Base-by-base conservation (phyloP, 306 rosid species). In the Styphnolobium japonicum region DNA sequence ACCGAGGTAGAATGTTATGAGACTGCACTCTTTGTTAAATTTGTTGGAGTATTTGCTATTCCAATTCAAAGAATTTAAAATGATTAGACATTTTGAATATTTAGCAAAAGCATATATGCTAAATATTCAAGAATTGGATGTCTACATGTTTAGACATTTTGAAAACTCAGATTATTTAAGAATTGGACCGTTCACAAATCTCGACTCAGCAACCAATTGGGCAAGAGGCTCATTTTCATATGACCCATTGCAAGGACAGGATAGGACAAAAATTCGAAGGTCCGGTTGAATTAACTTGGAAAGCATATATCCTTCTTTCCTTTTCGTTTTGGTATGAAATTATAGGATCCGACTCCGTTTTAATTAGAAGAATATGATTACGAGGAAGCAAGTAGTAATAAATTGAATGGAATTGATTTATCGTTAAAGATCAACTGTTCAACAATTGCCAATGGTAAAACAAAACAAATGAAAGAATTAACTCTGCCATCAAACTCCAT, bases 381-480 rank as follows among this genome's bases (percentile, higher is more conserved):
- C 3, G 34, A n/a, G 31, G 73, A 63, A 77, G 55, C 49, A 23
- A 29, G 31, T 12, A 42, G 61, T 55, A 67, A 83, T 40, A 62
- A 73, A 64, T 39, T 70, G 61, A 82, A 73, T 66, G 46, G 55
- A 64, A 64, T 71, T 75, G 75, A 71, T 83, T 72, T 55, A 81
- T 76, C 76, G 69, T 76, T 58, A 67, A 61, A 57, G 74, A 74
- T 71, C 19, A 77, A 81, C 43, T 84, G 88, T 75, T 82, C 71
- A 77, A 86, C 79, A 67, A 74, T 67, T 77, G 78, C 64, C 74
- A 81, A 79, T 53, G 52, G 77, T 73, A 80, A 77, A 71, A 76
- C 75, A 83, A 86, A 80, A 83, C 68, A 61, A 82, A 83, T 82
- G 56, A 81, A 91, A 79, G 83, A 86, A 87, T 85, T 61, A 79